Percentiles rank a stretch among this genome's conserved stretches.
phyloP scores from a whole-genome alignment of 139 green algal species.

The Coelastrella sp. region DNA sequence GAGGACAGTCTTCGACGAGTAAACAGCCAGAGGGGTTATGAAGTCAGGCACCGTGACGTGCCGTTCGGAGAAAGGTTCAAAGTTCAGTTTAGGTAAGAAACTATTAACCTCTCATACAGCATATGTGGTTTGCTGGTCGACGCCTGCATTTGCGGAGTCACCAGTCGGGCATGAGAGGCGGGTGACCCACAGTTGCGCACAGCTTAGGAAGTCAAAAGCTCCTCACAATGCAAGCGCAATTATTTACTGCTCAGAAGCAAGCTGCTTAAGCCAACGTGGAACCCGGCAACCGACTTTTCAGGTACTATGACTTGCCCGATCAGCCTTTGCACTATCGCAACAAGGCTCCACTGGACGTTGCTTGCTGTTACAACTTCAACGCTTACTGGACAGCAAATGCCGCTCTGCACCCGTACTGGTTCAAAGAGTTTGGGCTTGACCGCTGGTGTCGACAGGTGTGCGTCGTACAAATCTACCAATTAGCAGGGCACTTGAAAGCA shows the following conservation, averaged over 20 bases:
- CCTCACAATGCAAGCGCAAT: no score
- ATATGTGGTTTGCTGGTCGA: not conserved
- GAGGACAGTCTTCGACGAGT: slow-evolving; percentile 5
- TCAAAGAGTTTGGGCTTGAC: slow-evolving; percentile 45
- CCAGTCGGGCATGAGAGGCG: not conserved
- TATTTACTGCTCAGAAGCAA: no score
- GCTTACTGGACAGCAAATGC: slow-evolving; percentile 41
- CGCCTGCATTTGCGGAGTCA: not conserved
- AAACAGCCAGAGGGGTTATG: slow-evolving; percentile 28
- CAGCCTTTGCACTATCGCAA: slow-evolving; percentile 45
- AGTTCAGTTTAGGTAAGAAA: slow-evolving; percentile 33
- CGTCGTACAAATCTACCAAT: no score
- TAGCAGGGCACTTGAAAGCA: no score
- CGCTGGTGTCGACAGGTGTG: slow-evolving; percentile 41
- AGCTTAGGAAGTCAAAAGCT: not conserved
- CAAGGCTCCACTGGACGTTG: slow-evolving; percentile 25
- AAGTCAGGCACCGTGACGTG: slow-evolving; percentile 11
- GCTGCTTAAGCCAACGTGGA: no score
- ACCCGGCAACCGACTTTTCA: not conserved
- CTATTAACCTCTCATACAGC: not conserved
- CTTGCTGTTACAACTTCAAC: slow-evolving; percentile 44
- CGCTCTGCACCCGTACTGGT: slow-evolving; percentile 47
- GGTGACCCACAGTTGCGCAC: not conserved
- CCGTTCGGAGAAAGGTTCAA: slow-evolving; percentile 44
- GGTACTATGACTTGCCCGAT: slow-evolving; percentile 41